Conservation (phyloP, 441 rosid genomes). For the Populus hybrid region DNA sequence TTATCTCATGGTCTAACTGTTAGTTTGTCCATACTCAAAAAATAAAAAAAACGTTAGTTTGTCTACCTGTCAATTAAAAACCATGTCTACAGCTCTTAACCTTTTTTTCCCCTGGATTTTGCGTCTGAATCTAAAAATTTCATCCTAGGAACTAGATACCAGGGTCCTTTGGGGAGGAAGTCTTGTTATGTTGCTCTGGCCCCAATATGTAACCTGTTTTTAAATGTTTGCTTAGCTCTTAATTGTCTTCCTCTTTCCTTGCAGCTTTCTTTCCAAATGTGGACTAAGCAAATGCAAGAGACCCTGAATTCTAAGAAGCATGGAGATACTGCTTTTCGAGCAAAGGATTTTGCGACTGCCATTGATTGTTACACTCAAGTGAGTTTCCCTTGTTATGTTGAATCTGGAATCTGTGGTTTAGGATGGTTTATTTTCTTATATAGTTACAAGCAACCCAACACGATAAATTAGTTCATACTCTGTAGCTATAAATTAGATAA, state of each 20-base stretch:
- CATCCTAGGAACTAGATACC: neutral
- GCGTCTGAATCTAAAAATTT: neutral
- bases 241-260: constrained; percentile 11
- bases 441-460: neutral
- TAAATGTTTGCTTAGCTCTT: neutral
- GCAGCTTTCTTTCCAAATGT: constrained; percentile 87
- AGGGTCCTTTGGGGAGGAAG: neutral
- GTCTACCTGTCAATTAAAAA: neutral
- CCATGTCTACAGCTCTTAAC: neutral
- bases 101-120: neutral
- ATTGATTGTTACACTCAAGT: constrained; percentile 76
- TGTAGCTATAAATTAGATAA: neutral
- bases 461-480: neutral
- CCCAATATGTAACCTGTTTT: neutral
- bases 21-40: neutral
- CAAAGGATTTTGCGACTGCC: constrained; percentile 69
- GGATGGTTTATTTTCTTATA: neutral
- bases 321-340: constrained; percentile 86
- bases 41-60: neutral
- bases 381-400: constrained; percentile 15
- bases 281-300: constrained; percentile 93
- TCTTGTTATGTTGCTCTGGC: neutral
- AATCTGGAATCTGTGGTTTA: neutral
- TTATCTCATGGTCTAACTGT: neutral
- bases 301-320: constrained; percentile 77